A percentile compares a stretch with the other conserved stretches of the same genome.
Conservation (phyloP, 2,329 filamentous ascomycete genomes). For the Monilinia polystroma region DNA sequence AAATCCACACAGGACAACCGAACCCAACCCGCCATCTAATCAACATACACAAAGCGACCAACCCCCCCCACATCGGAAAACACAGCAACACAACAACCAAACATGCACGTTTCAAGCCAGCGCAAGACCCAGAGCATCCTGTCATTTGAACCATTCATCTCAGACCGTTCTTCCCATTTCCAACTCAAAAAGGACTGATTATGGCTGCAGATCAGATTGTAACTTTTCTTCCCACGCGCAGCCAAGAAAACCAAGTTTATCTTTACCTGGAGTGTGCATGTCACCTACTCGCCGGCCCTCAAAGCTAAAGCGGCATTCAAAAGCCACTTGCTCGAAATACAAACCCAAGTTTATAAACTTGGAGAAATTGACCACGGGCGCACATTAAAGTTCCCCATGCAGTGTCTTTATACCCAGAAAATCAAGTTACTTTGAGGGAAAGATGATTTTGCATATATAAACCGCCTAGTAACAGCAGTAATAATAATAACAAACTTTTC, state of each 20-base stretch:
- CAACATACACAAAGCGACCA: too few relatives aligned
- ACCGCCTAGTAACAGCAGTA: too few relatives aligned
- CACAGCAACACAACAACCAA: too few relatives aligned
- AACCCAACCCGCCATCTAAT: too few relatives aligned
- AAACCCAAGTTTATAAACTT: neutral
- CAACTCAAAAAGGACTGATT: neutral
- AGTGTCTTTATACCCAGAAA: conserved; percentile 23
- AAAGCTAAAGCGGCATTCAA: conserved; percentile 20
- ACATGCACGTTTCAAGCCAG: too few relatives aligned
- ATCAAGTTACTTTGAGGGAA: neutral
- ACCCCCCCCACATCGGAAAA: too few relatives aligned
- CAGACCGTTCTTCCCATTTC: too few relatives aligned
- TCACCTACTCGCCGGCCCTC: conserved; percentile 9
- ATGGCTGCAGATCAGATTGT: neutral
- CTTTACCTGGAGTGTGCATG: neutral
- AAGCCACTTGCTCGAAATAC: conserved; percentile 6
- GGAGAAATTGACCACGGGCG: neutral
- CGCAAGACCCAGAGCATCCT: too few relatives aligned
- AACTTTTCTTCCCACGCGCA: neutral
- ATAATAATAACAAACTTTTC: too few relatives aligned
- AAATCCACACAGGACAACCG: too few relatives aligned
- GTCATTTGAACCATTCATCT: too few relatives aligned
- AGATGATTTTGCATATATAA: too few relatives aligned
- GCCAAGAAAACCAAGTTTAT: neutral
- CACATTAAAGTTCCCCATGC: conserved; percentile 1